A percentile compares a stretch with the other conserved stretches of the same genome.
These are phyloP conservation scores for Verticillium alfalfae DNA, from an alignment of 2,329 filamentous ascomycete species.

Conservation along the genomic window DNA sequence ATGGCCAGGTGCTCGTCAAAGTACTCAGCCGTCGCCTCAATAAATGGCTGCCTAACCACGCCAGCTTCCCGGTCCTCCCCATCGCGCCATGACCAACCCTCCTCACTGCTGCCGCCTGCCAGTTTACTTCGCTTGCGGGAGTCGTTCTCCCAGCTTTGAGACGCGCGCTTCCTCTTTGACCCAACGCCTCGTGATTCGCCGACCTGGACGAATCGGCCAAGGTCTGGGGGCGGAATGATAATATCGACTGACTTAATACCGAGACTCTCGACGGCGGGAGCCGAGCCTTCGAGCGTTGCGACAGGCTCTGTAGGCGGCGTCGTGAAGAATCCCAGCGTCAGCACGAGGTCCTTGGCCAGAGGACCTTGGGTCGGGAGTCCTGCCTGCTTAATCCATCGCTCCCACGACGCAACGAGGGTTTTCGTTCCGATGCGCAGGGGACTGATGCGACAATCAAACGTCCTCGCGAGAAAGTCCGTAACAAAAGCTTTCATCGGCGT, in stretches of 20 bases:
- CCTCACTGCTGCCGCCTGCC: constrained; percentile 40
- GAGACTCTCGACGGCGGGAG: constrained; percentile 11
- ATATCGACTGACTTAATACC: constrained; percentile 44
- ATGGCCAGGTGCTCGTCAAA: constrained; percentile 47
- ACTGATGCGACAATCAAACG: constrained; percentile 52
- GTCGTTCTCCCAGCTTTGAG: constrained; percentile 23
- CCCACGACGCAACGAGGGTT: constrained; percentile 43
- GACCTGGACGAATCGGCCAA: constrained; percentile 37
- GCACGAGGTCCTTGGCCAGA: constrained; percentile 37
- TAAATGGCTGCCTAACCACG: constrained; percentile 36
- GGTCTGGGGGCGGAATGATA: constrained; percentile 41
- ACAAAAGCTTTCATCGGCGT: constrained; percentile 42
- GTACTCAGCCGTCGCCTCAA: constrained; percentile 43
- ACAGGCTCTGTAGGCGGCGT: constrained; percentile 21
- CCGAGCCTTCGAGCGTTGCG: constrained; percentile 3
- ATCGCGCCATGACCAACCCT: constrained; percentile 45
- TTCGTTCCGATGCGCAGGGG: constrained; percentile 43
- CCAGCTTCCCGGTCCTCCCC: constrained; percentile 13
- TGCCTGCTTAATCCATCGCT: constrained; percentile 40
- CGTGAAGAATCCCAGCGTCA: constrained; percentile 46
- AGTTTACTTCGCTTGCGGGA: constrained; percentile 34
- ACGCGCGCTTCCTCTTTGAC: constrained; percentile 6
- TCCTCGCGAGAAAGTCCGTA: constrained; percentile 43
- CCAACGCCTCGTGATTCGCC: constrained; percentile 21
- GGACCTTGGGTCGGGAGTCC: constrained; percentile 26